These are phyloP conservation scores for Acer campestre DNA, from an alignment of 345 rosid genomes.

Conservation along the genomic window DNA sequence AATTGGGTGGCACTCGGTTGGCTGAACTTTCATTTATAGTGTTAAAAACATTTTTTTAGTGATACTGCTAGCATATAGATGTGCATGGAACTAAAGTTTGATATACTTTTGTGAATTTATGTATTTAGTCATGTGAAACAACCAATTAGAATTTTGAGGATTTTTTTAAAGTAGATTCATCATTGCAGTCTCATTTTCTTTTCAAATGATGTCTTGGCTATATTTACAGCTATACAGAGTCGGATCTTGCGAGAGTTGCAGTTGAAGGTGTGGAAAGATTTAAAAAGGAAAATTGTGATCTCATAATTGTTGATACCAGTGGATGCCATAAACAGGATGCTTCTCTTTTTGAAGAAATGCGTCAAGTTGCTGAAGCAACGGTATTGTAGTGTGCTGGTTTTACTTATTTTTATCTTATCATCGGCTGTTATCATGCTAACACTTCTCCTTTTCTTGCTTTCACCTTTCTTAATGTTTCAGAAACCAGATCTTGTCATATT, in stretches of 20 bases:
- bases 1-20: not conserved
- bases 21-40: not conserved
- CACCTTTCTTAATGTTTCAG: conserved; percentile 39
- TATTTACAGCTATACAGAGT: conserved; percentile 73
- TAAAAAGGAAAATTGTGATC: conserved; percentile 90
- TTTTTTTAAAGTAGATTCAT: not conserved
- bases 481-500: conserved; percentile 94
- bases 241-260: conserved; percentile 93
- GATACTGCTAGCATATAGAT: not conserved
- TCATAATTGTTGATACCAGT: conserved; percentile 90
- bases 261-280: conserved; percentile 91
- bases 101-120: not conserved
- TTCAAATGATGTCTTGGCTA: conserved; percentile 4
- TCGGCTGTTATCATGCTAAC: conserved; percentile 3
- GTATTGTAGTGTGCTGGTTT: conserved; percentile 34
- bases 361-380: conserved; percentile 96
- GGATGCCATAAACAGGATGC: conserved; percentile 98
- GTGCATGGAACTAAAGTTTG: not conserved
- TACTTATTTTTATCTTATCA: not conserved
- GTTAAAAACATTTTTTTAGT: not conserved
- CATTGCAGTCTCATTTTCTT: not conserved
- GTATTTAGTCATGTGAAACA: not conserved
- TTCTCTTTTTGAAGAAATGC: conserved; percentile 95
- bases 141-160: not conserved
- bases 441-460: not conserved